These are phyloP conservation scores for Ramalina intermedia DNA, from an alignment of 495 filamentous ascomycete species.

Conservation along the genomic window DNA sequence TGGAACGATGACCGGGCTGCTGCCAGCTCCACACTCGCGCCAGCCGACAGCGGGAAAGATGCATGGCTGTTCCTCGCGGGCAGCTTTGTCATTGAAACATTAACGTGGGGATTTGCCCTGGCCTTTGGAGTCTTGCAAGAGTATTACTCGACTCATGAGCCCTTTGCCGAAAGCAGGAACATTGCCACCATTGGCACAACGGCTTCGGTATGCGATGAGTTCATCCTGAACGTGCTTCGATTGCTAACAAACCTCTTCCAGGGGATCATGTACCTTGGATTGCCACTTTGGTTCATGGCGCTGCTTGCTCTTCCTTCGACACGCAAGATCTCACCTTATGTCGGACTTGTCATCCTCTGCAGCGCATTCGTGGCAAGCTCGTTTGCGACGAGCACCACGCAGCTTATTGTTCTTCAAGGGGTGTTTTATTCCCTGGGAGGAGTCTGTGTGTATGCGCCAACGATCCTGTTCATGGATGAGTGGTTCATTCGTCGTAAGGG, in stretches of 20 bases:
- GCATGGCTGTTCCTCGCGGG: not conserved
- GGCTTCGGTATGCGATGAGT: not conserved
- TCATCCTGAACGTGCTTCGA: no score
- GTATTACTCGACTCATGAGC: conserved; percentile 19
- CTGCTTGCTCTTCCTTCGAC: not conserved
- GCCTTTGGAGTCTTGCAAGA: conserved; percentile 26
- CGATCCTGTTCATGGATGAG: conserved; percentile 38
- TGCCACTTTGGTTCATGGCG: conserved; percentile 13
- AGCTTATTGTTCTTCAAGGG: conserved; percentile 40
- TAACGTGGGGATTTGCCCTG: conserved; percentile 18
- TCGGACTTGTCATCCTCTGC: no score
- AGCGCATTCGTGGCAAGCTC: conserved; percentile 21
- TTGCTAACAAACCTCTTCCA: conserved; percentile 4
- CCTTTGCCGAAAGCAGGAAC: conserved; percentile 16
- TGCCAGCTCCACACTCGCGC: not conserved
- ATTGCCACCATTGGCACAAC: conserved; percentile 22
- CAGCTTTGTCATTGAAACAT: not conserved
- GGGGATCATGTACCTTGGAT: conserved; percentile 20
- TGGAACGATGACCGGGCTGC: no score
- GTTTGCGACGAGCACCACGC: conserved; percentile 27
- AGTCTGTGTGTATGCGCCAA: conserved; percentile 30
- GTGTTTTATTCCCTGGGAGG: conserved; percentile 37
- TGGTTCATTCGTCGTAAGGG: conserved; percentile 40
- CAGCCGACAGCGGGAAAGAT: not conserved
- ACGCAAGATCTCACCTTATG: no score